These are phyloP conservation scores for Tillandsia leiboldiana DNA, from an alignment of 176 grass and related monocot genomes.

Conservation along the genomic window DNA sequence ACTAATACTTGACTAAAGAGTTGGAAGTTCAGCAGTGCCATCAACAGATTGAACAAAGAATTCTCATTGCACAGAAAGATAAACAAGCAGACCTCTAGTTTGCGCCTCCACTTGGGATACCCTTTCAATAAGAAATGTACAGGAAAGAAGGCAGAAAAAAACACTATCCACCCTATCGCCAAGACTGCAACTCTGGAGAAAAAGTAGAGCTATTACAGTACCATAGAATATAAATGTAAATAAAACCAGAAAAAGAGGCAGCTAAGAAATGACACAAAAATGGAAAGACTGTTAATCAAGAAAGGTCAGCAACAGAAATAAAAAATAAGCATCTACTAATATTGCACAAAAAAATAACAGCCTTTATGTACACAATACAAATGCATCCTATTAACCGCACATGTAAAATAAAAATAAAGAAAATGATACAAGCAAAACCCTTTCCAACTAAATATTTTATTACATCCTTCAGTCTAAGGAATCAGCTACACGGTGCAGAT, in stretches of 20 bases:
- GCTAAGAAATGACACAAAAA: not conserved
- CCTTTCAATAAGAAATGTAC: conserved; percentile 86
- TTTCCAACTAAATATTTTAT: too few relatives aligned
- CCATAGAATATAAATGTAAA: not conserved
- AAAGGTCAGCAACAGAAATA: not conserved
- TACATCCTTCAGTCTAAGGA: too few relatives aligned
- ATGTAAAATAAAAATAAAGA: too few relatives aligned
- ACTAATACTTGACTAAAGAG: too few relatives aligned
- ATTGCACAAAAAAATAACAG: not conserved
- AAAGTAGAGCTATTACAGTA: conserved; percentile 28
- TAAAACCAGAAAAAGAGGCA: not conserved
- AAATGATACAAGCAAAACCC: too few relatives aligned
- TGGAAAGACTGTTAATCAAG: not conserved
- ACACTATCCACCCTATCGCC: conserved; percentile 64
- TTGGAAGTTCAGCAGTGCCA: not conserved
- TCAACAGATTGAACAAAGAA: conserved; percentile 1
- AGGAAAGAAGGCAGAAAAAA: conserved; percentile 79
- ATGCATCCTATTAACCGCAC: too few relatives aligned
- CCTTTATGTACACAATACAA: too few relatives aligned
- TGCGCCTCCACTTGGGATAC: conserved; percentile 51
- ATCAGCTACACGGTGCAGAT: too few relatives aligned
- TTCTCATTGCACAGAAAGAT: not conserved
- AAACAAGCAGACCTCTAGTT: conserved; percentile 69
- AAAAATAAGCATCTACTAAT: not conserved
- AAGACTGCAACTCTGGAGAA: conserved; percentile 53